Percentiles rank a stretch among this genome's conserved stretches.
Evolutionary conservation across 2,329 filamentous ascomycete genomes (phyloP).

Genomic region (Mycosphaerella sp.): DNA sequence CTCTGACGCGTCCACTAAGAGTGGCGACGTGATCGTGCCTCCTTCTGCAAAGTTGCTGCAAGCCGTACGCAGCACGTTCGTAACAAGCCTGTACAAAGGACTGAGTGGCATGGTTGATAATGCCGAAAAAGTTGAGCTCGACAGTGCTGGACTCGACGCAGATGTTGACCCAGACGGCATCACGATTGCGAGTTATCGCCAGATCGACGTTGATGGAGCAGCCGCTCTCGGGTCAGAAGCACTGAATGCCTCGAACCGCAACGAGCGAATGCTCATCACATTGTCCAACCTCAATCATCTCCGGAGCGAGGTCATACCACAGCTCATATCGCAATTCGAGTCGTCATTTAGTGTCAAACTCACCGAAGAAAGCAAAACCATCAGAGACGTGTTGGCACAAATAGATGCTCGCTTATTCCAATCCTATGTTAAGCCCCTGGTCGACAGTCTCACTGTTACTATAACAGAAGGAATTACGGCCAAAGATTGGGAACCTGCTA

Average conservation of each 20-base stretch:
- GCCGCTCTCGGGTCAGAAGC: conserved; percentile 42
- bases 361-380: conserved; percentile 86
- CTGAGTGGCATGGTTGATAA: conserved; percentile 96
- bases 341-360: conserved; percentile 89
- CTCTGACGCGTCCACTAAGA: conserved; percentile 59
- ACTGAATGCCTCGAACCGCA: conserved; percentile 48
- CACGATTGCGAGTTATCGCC: conserved; percentile 29
- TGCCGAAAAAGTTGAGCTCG: conserved; percentile 67
- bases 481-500: conserved; percentile 54
- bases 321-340: conserved; percentile 87
- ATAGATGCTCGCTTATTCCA: conserved; percentile 89
- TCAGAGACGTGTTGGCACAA: conserved; percentile 81
- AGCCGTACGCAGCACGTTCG: conserved; percentile 86
- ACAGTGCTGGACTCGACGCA: conserved; percentile 46
- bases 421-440: conserved; percentile 77
- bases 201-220: conserved; percentile 25
- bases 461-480: conserved; percentile 67
- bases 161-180: conserved; percentile 49
- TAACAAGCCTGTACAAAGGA: conserved; percentile 88
- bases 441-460: conserved; percentile 60
- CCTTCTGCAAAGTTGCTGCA: conserved; percentile 83
- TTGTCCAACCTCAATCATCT: conserved; percentile 85
- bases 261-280: conserved; percentile 80
- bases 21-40: conserved; percentile 70
- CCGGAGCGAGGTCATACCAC: conserved; percentile 73